Conservation (phyloP, 176 grass and related monocot genomes). For the Carex scoparia region DNA sequence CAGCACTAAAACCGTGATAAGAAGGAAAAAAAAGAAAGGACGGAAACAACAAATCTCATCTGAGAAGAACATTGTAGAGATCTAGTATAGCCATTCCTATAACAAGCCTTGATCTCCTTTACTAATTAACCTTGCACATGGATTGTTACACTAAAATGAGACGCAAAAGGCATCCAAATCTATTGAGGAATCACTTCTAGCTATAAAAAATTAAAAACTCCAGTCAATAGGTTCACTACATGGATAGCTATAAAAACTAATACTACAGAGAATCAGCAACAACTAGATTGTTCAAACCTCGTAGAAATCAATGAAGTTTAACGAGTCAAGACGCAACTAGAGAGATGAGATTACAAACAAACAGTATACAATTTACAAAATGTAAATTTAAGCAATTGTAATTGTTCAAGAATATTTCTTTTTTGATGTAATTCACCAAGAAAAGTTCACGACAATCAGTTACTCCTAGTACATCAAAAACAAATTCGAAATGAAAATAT, state of each 20-base stretch:
- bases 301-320: neutral
- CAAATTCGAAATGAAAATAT: neutral
- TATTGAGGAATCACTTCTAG: neutral
- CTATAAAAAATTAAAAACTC: neutral
- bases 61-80: too few relatives aligned
- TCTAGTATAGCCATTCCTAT: neutral
- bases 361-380: too few relatives aligned
- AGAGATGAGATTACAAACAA: neutral
- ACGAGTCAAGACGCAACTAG: neutral
- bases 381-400: too few relatives aligned
- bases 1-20: too few relatives aligned
- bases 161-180: neutral
- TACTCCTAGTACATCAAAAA: too few relatives aligned
- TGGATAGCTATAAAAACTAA: neutral
- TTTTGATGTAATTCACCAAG: too few relatives aligned
- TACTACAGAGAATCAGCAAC: neutral
- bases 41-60: too few relatives aligned
- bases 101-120: neutral
- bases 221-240: neutral
- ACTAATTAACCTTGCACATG: neutral
- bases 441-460: too few relatives aligned
- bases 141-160: neutral
- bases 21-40: too few relatives aligned
- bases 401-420: too few relatives aligned
- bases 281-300: neutral